phyloP scores from a whole-genome alignment of 768 basidiomycete species.

The Pluteus cervinus region DNA sequence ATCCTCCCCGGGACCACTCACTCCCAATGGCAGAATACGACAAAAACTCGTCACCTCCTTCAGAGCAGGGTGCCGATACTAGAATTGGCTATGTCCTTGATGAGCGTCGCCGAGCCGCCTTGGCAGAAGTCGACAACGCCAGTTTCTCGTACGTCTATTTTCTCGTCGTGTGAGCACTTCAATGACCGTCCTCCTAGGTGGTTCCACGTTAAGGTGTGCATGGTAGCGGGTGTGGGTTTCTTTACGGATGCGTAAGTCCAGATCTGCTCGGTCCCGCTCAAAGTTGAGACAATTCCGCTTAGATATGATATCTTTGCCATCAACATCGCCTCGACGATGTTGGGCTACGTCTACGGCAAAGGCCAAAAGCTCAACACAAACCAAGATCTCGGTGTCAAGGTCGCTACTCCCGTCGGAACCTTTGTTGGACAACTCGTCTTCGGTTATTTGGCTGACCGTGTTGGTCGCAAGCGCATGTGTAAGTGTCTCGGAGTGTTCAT shows the following conservation, averaged over 20 bases:
- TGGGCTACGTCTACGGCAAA: conserved; percentile 73
- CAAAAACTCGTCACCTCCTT: conserved; percentile 31
- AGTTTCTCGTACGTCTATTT: conserved; percentile 59
- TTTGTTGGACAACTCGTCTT: conserved; percentile 72
- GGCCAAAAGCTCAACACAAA: conserved; percentile 41
- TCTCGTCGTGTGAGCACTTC: not conserved
- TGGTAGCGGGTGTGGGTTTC: conserved; percentile 78
- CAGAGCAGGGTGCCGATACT: conserved; percentile 13
- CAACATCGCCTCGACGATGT: conserved; percentile 78
- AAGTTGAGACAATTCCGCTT: not conserved
- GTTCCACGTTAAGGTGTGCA: conserved; percentile 79
- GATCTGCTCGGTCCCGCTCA: too few species aligned
- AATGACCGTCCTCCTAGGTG: conserved; percentile 35
- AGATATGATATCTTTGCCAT: conserved; percentile 88
- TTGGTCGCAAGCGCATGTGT: conserved; percentile 82
- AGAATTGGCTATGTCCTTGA: conserved; percentile 43
- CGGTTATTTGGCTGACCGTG: conserved; percentile 72
- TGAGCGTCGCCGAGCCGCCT: conserved; percentile 71
- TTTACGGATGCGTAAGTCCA: conserved; percentile 73
- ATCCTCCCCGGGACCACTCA: conserved; percentile 5
- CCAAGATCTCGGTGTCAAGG: conserved; percentile 75
- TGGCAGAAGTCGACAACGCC: conserved; percentile 85
- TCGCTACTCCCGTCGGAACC: conserved; percentile 71
- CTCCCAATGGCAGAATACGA: conserved; percentile 29
- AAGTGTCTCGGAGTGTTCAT: conserved; percentile 18